A percentile compares a stretch with the other conserved stretches of the same genome.
Evolutionary conservation across 345 rosid genomes (phyloP).

Genomic region (Hypericum perforatum): DNA sequence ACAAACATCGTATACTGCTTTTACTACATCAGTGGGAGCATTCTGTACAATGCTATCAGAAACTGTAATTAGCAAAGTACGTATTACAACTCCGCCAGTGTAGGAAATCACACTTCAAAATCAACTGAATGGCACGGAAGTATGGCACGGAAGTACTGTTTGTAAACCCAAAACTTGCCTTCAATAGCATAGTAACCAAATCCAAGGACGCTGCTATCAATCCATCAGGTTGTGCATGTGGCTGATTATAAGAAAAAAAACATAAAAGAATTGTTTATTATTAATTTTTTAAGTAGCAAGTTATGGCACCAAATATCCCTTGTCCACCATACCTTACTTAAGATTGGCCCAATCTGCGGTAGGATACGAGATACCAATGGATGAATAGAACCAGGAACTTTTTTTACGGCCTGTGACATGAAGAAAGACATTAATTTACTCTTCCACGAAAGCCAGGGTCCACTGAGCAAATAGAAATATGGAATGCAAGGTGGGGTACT

Average conservation of each 20-base stretch:
- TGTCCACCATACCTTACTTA: conserved; percentile 45
- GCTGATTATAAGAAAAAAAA: conserved; percentile 43
- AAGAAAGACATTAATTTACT: conserved; percentile 4
- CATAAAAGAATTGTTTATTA: conserved; percentile 17
- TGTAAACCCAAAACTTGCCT: conserved; percentile 51
- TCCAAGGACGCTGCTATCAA: conserved; percentile 85
- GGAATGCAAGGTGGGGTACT: too few relatives aligned
- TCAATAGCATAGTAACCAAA: conserved; percentile 75
- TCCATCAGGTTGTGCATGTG: conserved; percentile 79
- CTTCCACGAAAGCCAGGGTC: too few relatives aligned
- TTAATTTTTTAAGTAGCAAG: conserved; percentile 5
- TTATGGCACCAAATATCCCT: conserved; percentile 10
- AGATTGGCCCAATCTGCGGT: conserved; percentile 63
- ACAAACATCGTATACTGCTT: conserved; percentile 58
- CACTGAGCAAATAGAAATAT: too few relatives aligned
- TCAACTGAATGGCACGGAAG: conserved; percentile 3
- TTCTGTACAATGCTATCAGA: conserved; percentile 56
- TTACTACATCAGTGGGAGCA: conserved; percentile 65
- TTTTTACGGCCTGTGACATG: conserved; percentile 57
- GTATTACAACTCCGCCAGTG: conserved; percentile 15
- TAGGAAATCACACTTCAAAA: conserved; percentile 8
- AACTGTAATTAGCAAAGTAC: conserved; percentile 40
- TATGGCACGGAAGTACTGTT: too few relatives aligned
- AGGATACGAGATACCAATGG: conserved; percentile 71
- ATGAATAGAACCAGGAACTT: conserved; percentile 65